Evolutionary conservation across 139 green algal species (phyloP).

Genomic region (Raphidocelis subcapitata): DNA sequence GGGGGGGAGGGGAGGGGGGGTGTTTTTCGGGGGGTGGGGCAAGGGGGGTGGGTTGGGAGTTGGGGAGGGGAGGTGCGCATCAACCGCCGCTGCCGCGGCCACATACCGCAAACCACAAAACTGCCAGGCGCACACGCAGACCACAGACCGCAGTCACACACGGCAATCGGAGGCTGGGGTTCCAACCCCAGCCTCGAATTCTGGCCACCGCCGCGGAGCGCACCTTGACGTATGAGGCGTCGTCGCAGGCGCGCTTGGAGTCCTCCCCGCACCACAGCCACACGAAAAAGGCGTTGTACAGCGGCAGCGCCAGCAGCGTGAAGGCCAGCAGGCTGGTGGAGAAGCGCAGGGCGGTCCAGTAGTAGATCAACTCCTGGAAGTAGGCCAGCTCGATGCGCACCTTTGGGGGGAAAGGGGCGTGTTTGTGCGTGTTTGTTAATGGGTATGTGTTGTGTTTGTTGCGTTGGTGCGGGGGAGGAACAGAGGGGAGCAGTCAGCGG

Average conservation of each 20-base stretch:
- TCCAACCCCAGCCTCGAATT: too few species aligned
- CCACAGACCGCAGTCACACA: too few species aligned
- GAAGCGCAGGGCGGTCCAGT: not conserved
- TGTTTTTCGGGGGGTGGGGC: too few species aligned
- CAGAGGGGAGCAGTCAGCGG: not conserved
- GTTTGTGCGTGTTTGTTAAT: not conserved
- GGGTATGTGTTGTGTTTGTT: not conserved
- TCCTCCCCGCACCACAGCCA: not conserved
- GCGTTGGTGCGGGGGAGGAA: not conserved
- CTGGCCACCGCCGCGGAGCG: too few species aligned
- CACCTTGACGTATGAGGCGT: too few species aligned
- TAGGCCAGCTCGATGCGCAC: not conserved
- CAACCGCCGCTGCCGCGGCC: too few species aligned
- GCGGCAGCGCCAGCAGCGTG: not conserved
- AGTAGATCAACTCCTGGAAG: not conserved
- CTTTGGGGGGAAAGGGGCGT: constrained; percentile 2
- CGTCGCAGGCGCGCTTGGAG: not conserved
- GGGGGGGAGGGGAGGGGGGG: too few species aligned
- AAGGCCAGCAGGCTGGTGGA: not conserved
- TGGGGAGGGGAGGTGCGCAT: too few species aligned
- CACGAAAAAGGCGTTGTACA: not conserved
- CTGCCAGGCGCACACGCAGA: too few species aligned
- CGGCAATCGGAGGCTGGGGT: too few species aligned
- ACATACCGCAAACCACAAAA: too few species aligned
- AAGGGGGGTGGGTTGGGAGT: too few species aligned